A percentile compares a stretch with the other conserved stretches of the same genome.
These are phyloP conservation scores for Metroxylon sagu DNA, from an alignment of 176 grass and related monocot genomes.

Conservation along the genomic window DNA sequence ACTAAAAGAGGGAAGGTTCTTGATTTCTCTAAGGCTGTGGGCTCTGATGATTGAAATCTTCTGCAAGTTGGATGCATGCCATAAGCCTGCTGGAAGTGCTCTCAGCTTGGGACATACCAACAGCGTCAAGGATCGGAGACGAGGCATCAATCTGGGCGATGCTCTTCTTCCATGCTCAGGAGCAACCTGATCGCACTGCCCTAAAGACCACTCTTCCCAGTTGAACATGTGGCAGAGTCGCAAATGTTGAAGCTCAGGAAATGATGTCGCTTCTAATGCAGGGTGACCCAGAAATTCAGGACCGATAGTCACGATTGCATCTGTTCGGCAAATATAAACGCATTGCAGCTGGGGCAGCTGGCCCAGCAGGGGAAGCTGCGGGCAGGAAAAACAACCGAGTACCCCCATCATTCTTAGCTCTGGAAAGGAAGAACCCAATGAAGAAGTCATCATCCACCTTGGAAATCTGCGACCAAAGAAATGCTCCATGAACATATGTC, in stretches of 20 bases:
- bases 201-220: constrained; percentile 31
- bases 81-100: constrained; percentile 15
- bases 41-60: not conserved
- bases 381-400: too few relatives aligned
- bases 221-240: constrained; percentile 2
- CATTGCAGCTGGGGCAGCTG: constrained; percentile 14
- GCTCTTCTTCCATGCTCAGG: not conserved
- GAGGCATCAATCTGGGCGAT: not conserved
- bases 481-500: not conserved
- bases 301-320: constrained; percentile 21
- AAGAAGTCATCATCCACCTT: constrained; percentile 6
- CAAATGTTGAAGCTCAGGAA: constrained; percentile 22
- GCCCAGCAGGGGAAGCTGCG: constrained; percentile 20
- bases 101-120: constrained; percentile 2
- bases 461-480: constrained; percentile 6
- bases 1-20: constrained; percentile 12
- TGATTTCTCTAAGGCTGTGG: constrained; percentile 9
- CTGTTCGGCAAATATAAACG: constrained; percentile 3
- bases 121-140: not conserved
- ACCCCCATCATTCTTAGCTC: not conserved
- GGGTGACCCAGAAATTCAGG: constrained; percentile 9
- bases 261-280: not conserved
- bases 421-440: constrained; percentile 2
- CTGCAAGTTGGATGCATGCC: not conserved
- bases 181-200: not conserved